Evolutionary conservation across 2,329 filamentous ascomycete genomes (phyloP).

Genomic region (Aureobasidium sp.): DNA sequence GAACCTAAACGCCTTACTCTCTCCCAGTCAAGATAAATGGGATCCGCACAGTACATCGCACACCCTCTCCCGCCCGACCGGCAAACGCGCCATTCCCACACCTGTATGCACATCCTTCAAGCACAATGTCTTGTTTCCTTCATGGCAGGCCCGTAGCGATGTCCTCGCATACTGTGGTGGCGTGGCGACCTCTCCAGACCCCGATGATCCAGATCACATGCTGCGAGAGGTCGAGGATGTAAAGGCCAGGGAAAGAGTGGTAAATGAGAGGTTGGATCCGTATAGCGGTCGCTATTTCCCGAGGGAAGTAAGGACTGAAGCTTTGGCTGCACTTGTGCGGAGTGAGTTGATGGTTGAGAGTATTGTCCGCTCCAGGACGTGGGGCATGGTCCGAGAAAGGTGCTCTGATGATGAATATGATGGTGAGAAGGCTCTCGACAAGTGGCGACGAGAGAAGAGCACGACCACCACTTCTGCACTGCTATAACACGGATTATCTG

Average conservation of each 20-base stretch:
- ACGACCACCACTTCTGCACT: not conserved
- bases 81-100: constrained; percentile 50
- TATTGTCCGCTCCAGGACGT: constrained; percentile 75
- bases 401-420: constrained; percentile 48
- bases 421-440: constrained; percentile 54
- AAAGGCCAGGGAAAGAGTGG: constrained; percentile 62
- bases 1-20: constrained; percentile 82
- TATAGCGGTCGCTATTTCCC: constrained; percentile 82
- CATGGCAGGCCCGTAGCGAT: constrained; percentile 77
- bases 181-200: constrained; percentile 81
- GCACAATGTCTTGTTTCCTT: constrained; percentile 71
- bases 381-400: constrained; percentile 68
- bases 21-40: constrained; percentile 65
- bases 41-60: constrained; percentile 70
- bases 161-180: constrained; percentile 83
- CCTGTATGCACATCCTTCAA: constrained; percentile 66
- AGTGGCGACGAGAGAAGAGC: constrained; percentile 47
- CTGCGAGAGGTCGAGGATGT: constrained; percentile 63
- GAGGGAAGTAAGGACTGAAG: constrained; percentile 71
- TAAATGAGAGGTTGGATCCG: constrained; percentile 86
- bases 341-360: constrained; percentile 71
- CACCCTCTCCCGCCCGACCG: constrained; percentile 47
- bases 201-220: constrained; percentile 72
- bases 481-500: not conserved
- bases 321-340: constrained; percentile 63